Percentiles rank a stretch among this genome's conserved stretches.
These are phyloP conservation scores for Alternaria panax DNA, from an alignment of 2,329 filamentous ascomycete genomes.

Conservation along the genomic window DNA sequence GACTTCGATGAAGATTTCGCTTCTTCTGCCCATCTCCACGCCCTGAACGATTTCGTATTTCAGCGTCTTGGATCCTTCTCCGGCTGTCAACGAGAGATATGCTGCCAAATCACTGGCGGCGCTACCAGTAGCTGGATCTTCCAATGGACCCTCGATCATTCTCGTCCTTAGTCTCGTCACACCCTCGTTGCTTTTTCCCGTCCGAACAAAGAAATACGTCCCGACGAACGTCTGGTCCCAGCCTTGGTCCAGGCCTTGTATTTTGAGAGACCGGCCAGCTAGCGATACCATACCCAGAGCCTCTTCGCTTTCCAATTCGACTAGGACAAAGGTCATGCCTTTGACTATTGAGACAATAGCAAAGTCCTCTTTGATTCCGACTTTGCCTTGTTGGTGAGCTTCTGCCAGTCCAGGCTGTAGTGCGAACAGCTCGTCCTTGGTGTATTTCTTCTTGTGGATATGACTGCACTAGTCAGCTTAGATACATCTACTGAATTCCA, in stretches of 20 bases:
- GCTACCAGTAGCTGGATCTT: conserved; percentile 61
- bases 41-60: conserved; percentile 58
- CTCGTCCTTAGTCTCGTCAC: conserved; percentile 60
- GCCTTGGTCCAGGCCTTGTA: conserved; percentile 52
- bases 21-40: conserved; percentile 60
- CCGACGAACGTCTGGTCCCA: conserved; percentile 64
- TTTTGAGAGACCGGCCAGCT: conserved; percentile 36
- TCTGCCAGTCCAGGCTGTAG: conserved; percentile 48
- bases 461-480: conserved; percentile 25
- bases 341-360: conserved; percentile 65
- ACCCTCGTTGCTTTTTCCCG: conserved; percentile 39
- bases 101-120: conserved; percentile 58
- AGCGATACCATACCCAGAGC: conserved; percentile 59
- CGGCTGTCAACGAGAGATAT: conserved; percentile 55
- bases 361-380: conserved; percentile 31
- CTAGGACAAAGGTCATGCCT: conserved; percentile 76
- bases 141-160: conserved; percentile 63
- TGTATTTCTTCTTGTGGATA: conserved; percentile 36
- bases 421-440: conserved; percentile 33
- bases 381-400: conserved; percentile 20
- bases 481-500: conserved; percentile 1
- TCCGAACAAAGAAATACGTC: conserved; percentile 67
- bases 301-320: conserved; percentile 67
- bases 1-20: conserved; percentile 58
- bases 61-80: conserved; percentile 40